Conservation (phyloP, 352 stramenopile species). For the Halophytophthora batemanensis region DNA sequence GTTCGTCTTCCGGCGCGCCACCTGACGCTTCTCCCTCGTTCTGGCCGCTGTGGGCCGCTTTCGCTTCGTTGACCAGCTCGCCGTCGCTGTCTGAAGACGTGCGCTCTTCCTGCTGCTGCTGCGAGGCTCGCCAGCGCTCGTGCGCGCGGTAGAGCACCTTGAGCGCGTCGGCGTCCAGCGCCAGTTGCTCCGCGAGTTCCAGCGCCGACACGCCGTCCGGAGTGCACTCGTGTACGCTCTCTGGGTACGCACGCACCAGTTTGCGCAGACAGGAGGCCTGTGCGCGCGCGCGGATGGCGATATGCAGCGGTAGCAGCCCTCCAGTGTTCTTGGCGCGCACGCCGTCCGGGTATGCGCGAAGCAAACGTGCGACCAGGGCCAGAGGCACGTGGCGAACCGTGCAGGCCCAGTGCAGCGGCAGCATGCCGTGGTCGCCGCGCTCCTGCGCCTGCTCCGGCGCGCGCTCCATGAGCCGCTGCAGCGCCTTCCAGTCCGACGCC, state of each 20-base stretch:
- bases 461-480: slow-evolving; percentile 63
- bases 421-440: slow-evolving; percentile 74
- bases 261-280: slow-evolving; percentile 45
- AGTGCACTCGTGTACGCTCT: slow-evolving; percentile 40
- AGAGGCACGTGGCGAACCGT: slow-evolving; percentile 63
- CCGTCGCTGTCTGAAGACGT: slow-evolving; percentile 18
- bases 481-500: slow-evolving; percentile 69
- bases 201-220: slow-evolving; percentile 48
- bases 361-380: slow-evolving; percentile 53
- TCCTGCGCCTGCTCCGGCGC: slow-evolving; percentile 42
- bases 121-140: slow-evolving; percentile 11
- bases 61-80: slow-evolving; percentile 3
- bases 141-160: slow-evolving; percentile 41
- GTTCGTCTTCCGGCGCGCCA: slow-evolving; percentile 6
- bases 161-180: slow-evolving; percentile 36
- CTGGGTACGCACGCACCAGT: slow-evolving; percentile 52
- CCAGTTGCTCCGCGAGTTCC: slow-evolving; percentile 48
- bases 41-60: slow-evolving; percentile 15
- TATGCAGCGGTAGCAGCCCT: slow-evolving; percentile 69
- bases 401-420: slow-evolving; percentile 81
- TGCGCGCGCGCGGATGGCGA: slow-evolving; percentile 63
- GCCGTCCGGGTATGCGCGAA: slow-evolving; percentile 59
- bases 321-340: slow-evolving; percentile 60
- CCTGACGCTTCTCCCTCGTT: slow-evolving; percentile 30
- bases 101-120: slow-evolving; percentile 14